Conservation (phyloP, 257 asterid species). For the Solanum megistacrolobum region DNA sequence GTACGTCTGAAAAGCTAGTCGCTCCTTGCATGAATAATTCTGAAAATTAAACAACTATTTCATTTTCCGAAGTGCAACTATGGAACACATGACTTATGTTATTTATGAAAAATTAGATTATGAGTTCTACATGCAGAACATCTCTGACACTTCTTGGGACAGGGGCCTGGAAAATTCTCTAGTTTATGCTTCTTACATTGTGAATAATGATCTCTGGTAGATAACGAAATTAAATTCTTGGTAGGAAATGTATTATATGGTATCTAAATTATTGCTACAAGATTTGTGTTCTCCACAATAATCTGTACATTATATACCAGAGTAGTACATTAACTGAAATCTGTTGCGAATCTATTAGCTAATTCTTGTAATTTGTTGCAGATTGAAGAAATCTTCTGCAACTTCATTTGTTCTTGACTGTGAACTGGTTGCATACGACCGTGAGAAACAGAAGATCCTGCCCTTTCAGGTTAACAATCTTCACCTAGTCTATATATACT, state of each 20-base stretch:
- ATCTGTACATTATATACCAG: neutral
- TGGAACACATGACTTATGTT: neutral
- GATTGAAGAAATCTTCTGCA: slow-evolving; percentile 60
- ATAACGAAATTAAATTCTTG: neutral
- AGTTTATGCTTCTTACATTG: neutral
- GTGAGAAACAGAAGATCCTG: slow-evolving; percentile 77
- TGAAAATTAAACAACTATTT: neutral
- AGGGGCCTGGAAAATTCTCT: neutral
- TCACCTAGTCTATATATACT: neutral
- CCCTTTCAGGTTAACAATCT: slow-evolving; percentile 69
- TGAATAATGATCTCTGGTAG: neutral
- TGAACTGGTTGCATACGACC: slow-evolving; percentile 90
- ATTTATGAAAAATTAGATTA: neutral
- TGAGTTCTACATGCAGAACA: neutral
- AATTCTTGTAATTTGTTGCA: slow-evolving; percentile 27
- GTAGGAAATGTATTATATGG: neutral
- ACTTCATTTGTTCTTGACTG: slow-evolving; percentile 93
- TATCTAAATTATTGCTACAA: neutral
- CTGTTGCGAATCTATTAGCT: neutral
- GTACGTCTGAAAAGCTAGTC: neutral
- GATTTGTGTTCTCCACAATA: neutral
- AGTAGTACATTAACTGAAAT: neutral
- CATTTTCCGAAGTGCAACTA: neutral
- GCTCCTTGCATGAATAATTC: neutral
- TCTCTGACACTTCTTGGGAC: neutral